Percentiles rank a stretch among this genome's conserved stretches.
Conservation (phyloP, 2,329 filamentous ascomycete genomes). For the Canariomyces notabilis region DNA sequence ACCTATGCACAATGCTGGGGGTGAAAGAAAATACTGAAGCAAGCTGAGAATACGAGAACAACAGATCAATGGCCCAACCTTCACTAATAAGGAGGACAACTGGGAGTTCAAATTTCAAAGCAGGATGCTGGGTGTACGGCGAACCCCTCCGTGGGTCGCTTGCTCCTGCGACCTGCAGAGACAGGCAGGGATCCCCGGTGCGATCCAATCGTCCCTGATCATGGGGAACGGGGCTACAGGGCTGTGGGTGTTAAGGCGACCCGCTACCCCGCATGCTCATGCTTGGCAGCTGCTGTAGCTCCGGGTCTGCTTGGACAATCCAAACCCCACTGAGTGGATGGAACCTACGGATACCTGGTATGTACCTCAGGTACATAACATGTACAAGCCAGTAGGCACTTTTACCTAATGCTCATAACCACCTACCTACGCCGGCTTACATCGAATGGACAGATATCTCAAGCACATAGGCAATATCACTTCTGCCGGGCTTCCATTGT, state of each 20-base stretch:
- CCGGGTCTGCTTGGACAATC: background rate
- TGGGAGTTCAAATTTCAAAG: background rate
- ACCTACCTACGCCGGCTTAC: too few species aligned
- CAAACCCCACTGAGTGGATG: too few species aligned
- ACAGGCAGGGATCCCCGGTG: constrained; percentile 15
- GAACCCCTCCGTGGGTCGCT: background rate
- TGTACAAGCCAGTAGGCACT: too few species aligned
- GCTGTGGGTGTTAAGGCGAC: background rate
- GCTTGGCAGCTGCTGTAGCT: background rate
- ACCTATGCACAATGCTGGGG: background rate
- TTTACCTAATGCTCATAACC: too few species aligned
- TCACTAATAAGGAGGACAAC: too few species aligned
- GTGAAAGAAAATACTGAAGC: background rate
- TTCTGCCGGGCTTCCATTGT: too few species aligned
- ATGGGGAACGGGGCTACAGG: constrained; percentile 16
- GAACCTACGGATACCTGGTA: too few species aligned
- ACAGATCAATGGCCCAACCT: background rate
- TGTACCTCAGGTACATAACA: too few species aligned
- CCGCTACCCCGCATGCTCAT: constrained; percentile 14
- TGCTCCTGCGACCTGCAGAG: constrained; percentile 6
- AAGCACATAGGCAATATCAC: too few species aligned
- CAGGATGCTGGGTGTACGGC: background rate
- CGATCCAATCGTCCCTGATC: constrained; percentile 15
- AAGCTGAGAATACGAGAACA: constrained; percentile 6
- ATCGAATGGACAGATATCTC: too few species aligned